Evolutionary conservation across 139 green algal species (phyloP).

Genomic region (Volvox reticuliferus): DNA sequence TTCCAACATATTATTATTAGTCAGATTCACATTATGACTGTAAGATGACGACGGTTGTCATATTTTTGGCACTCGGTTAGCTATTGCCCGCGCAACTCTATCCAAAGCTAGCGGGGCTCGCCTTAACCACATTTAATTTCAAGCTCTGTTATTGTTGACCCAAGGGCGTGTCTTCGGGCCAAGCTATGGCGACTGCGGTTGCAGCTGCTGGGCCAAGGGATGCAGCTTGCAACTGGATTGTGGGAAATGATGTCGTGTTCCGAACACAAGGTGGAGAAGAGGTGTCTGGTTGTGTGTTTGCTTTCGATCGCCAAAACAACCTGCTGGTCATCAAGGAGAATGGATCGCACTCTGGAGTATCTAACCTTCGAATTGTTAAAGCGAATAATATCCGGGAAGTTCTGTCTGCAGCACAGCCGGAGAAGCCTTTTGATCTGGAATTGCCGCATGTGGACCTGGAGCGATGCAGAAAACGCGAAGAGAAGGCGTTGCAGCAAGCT

Average conservation of each 20-base stretch:
- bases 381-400: constrained; percentile 46
- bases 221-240: background rate
- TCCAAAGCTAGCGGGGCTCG: too few species aligned
- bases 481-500: constrained; percentile 77
- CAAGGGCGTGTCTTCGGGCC: too few species aligned
- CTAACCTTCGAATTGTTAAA: constrained; percentile 62
- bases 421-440: constrained; percentile 45
- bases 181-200: background rate
- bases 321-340: constrained; percentile 68
- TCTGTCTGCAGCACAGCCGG: constrained; percentile 19
- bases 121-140: too few species aligned
- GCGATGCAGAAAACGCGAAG: constrained; percentile 71
- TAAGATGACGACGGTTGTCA: too few species aligned
- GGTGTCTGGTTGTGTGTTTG: constrained; percentile 67
- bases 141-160: too few species aligned
- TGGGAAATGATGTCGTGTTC: constrained; percentile 44
- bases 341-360: constrained; percentile 62
- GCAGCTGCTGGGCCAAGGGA: background rate
- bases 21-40: too few species aligned
- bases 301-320: constrained; percentile 62
- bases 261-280: constrained; percentile 55
- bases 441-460: constrained; percentile 79
- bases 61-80: too few species aligned
- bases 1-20: too few species aligned
- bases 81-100: too few species aligned